Evolutionary conservation across 345 rosid species (phyloP).

Genomic region (Bruguiera sexangula): DNA sequence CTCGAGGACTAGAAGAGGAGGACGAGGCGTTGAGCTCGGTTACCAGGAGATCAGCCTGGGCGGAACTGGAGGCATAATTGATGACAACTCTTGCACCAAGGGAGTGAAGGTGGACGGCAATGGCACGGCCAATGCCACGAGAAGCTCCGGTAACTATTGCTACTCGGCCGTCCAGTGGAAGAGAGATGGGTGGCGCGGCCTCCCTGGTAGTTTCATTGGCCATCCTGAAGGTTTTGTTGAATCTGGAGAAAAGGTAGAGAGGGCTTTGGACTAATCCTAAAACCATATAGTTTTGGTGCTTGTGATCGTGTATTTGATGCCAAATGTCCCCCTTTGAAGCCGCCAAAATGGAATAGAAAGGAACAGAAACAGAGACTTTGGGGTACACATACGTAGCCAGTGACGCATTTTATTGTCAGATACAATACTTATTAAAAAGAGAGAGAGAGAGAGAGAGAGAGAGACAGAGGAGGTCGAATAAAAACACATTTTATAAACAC

Average conservation of each 20-base stretch:
- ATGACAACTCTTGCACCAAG: slow-evolving; percentile 57
- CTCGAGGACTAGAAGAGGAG: slow-evolving; percentile 24
- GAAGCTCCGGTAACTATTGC: slow-evolving; percentile 73
- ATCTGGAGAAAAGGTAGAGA: not conserved
- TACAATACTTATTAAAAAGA: too few species aligned
- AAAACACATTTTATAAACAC: too few species aligned
- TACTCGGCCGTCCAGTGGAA: slow-evolving; percentile 47
- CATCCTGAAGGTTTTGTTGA: slow-evolving; percentile 13
- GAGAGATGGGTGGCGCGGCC: slow-evolving; percentile 16
- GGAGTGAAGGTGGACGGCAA: slow-evolving; percentile 52
- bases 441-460: too few species aligned
- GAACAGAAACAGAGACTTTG: too few species aligned
- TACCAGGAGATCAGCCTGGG: slow-evolving; percentile 46
- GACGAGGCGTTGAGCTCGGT: slow-evolving; percentile 40
- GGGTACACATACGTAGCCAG: too few species aligned
- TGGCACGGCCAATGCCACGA: slow-evolving; percentile 62
- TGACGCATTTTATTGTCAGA: too few species aligned
- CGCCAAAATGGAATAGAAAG: too few species aligned
- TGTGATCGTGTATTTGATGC: too few species aligned
- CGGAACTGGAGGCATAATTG: slow-evolving; percentile 55
- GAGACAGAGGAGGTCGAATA: too few species aligned
- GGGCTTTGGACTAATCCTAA: not conserved
- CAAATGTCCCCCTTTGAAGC: too few species aligned
- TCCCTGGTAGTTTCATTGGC: slow-evolving; percentile 20
- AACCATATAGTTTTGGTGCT: not conserved